Evolutionary conservation across 2,329 filamentous ascomycete species (phyloP), one percentile per base, ranked within the genome.

Genomic region (Cytospora mali): DNA sequence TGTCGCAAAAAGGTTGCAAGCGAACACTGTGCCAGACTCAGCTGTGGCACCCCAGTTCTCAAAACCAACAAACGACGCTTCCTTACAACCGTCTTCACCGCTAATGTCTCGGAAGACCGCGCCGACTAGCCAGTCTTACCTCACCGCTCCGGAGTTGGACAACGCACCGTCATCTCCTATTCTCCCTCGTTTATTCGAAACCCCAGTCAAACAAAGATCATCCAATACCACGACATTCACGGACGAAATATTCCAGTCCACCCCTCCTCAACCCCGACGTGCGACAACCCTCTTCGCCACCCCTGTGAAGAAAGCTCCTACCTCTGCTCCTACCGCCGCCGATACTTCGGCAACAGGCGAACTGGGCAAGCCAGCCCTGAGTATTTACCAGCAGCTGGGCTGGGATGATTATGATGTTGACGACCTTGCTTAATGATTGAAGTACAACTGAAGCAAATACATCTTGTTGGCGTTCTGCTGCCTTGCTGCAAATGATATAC

Each of bases 321-420:
- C 53, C 29, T 63, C 57, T 53, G 49, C 18, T 13, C 56, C 61
- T 25, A 27, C 39, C 6, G 10, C 16, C 13, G 27, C 39, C 14
- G 29, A 23, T 33, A 21, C 9, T 33, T 25, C 39, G 10, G 7
- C 16, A 21, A 28, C 39, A 23, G 25, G 25, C 33, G 53, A 52
- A 9, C 16, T 28, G 29, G 57, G 39, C n/a, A 42, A 50, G 10
- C 31, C 58, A 16, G 49, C 49, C 35, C 65, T 74, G 66, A 82
- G 80, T 13, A 81, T 87, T 57, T 87, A 83, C 67, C 77, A 84
- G 68, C 75, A 75, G 66, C 71, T 87, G 49, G 84, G 84, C 52
- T 87, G 84, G 84, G 82, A 86, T 69, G 79, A 85, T 64, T 82
- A 86, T 63, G 71, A 77, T 21, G 49, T 62, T 70, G 80, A 85